phyloP scores from a whole-genome alignment of 2,329 filamentous ascomycete species.

The Sarocladiaceae sp. region DNA sequence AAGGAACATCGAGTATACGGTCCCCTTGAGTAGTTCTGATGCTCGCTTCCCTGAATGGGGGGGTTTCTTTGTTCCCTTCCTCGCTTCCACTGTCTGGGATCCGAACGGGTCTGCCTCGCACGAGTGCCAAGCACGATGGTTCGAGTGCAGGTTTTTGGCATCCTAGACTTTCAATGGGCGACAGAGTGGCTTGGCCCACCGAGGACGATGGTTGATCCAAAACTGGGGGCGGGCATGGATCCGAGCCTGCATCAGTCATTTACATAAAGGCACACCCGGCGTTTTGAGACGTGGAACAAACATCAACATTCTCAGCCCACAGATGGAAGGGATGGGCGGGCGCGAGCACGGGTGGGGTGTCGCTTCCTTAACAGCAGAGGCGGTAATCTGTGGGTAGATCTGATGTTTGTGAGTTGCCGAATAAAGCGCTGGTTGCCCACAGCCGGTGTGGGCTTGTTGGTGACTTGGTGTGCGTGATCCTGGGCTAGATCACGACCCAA shows the following conservation, averaged over 20 bases:
- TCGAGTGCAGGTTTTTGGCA: too few relatives aligned
- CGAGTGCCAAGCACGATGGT: too few relatives aligned
- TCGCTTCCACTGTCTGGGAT: too few relatives aligned
- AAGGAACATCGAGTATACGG: too few relatives aligned
- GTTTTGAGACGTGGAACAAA: slow-evolving; percentile 8
- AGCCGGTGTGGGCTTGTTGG: too few relatives aligned
- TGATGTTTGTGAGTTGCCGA: slow-evolving; percentile 9
- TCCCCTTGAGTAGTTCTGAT: too few relatives aligned
- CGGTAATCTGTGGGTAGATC: slow-evolving; percentile 9
- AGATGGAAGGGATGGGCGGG: slow-evolving; percentile 1
- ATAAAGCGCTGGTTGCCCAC: background rate
- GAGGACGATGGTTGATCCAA: slow-evolving; percentile 2
- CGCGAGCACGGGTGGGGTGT: background rate
- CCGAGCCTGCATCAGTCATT: slow-evolving; percentile 1
- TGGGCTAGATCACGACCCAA: slow-evolving; percentile 3
- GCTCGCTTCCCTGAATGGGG: too few relatives aligned
- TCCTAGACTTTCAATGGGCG: too few relatives aligned
- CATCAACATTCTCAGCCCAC: slow-evolving; percentile 9
- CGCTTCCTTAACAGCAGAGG: background rate
- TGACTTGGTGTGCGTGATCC: slow-evolving; percentile 1
- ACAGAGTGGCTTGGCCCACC: too few relatives aligned
- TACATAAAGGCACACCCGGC: background rate
- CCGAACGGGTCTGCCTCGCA: too few relatives aligned
- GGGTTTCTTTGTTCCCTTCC: too few relatives aligned
- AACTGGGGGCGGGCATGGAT: background rate